Conservation (phyloP, 1,284 basidiomycete genomes). For the Moesziomyces antarcticus region DNA sequence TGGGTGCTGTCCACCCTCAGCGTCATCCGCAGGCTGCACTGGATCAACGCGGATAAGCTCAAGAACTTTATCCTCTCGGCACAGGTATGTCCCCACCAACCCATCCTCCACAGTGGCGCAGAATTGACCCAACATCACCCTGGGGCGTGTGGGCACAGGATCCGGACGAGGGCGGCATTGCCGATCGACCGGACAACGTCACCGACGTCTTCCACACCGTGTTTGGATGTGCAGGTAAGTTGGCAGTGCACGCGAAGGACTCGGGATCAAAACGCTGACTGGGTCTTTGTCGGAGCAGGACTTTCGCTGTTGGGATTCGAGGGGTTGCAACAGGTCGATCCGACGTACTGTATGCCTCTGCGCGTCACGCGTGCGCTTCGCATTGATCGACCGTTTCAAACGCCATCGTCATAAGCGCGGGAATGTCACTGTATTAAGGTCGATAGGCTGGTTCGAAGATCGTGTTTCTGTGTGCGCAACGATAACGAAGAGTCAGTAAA, state of each 20-base stretch:
- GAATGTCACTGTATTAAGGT: no score
- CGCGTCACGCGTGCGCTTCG: slow-evolving; percentile 72
- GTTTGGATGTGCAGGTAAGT: slow-evolving; percentile 88
- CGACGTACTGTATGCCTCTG: slow-evolving; percentile 95
- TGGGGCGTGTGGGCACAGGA: slow-evolving; percentile 74
- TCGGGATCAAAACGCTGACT: no score
- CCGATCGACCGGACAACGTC: slow-evolving; percentile 92
- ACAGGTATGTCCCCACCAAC: slow-evolving; percentile 72
- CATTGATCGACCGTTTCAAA: slow-evolving; percentile 54
- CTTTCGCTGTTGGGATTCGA: slow-evolving; percentile 90
- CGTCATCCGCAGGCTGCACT: slow-evolving; percentile 83
- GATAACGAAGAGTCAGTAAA: background rate
- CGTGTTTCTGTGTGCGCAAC: slow-evolving; percentile 14
- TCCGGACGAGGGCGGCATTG: slow-evolving; percentile 88
- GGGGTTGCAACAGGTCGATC: slow-evolving; percentile 84
- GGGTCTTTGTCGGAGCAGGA: no score
- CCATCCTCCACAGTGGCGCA: no score
- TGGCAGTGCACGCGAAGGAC: no score
- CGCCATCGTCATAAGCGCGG: background rate
- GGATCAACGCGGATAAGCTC: slow-evolving; percentile 91
- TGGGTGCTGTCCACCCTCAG: slow-evolving; percentile 92
- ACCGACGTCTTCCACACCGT: slow-evolving; percentile 95
- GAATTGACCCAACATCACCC: no score
- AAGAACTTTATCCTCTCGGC: slow-evolving; percentile 84
- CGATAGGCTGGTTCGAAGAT: slow-evolving; percentile 40